phyloP scores from a whole-genome alignment of 345 rosid genomes.

The Citrus inodora region DNA sequence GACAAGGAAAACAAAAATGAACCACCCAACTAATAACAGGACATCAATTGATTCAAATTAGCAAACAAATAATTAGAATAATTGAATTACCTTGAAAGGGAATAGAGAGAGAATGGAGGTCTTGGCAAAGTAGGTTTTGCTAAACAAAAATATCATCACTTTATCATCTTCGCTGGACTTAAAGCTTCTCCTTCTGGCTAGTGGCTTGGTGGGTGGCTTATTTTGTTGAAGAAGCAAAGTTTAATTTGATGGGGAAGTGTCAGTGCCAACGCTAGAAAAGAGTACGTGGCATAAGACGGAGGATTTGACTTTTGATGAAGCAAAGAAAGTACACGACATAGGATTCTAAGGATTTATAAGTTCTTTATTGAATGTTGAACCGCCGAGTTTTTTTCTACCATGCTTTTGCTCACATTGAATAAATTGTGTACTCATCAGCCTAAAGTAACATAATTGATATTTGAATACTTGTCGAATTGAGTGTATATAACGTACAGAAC shows the following conservation, averaged over 20 bases:
- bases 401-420: rapidly evolving
- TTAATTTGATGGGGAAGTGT: too few species aligned
- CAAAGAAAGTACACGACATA: too few species aligned
- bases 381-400: too few species aligned
- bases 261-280: too few species aligned
- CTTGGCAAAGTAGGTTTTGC: background rate
- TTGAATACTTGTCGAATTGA: too few species aligned
- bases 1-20: background rate
- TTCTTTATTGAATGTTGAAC: too few species aligned
- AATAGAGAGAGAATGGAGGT: background rate
- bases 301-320: too few species aligned
- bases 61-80: background rate
- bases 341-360: too few species aligned
- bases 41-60: background rate
- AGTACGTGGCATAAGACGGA: too few species aligned
- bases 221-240: background rate
- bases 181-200: background rate
- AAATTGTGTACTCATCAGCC: too few species aligned
- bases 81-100: background rate
- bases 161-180: background rate
- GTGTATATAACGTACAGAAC: too few species aligned
- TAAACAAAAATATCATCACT: background rate
- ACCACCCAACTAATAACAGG: background rate
- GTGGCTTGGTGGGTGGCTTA: background rate
- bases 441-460: too few species aligned